Percentiles rank a stretch among this genome's conserved stretches.
These are phyloP conservation scores for Cercospora citrullina DNA, from an alignment of 2,329 filamentous ascomycete species.

Conservation along the genomic window DNA sequence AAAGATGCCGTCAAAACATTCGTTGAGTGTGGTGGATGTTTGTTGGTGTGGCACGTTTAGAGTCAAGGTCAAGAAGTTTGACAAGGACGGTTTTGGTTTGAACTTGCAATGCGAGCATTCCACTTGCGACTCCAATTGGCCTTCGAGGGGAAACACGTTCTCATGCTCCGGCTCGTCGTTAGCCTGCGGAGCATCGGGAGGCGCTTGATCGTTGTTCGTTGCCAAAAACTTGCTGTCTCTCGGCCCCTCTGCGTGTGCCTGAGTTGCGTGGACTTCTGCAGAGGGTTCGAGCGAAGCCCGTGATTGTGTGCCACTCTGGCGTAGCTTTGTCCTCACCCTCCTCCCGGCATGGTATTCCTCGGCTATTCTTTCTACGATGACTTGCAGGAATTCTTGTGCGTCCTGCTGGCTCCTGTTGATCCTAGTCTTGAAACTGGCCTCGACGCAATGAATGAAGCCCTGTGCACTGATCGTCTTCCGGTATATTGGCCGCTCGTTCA, in stretches of 20 bases:
- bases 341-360: slow-evolving; percentile 90
- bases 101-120: slow-evolving; percentile 89
- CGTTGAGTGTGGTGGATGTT: slow-evolving; percentile 72
- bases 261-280: not conserved
- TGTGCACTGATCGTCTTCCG: slow-evolving; percentile 89
- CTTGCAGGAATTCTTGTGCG: slow-evolving; percentile 94
- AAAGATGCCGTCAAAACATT: slow-evolving; percentile 90
- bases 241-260: slow-evolving; percentile 8
- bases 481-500: slow-evolving; percentile 92
- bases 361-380: slow-evolving; percentile 85
- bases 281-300: not conserved
- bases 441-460: slow-evolving; percentile 79
- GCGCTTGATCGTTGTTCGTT: not conserved
- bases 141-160: slow-evolving; percentile 87
- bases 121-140: slow-evolving; percentile 88
- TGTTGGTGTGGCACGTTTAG: slow-evolving; percentile 80
- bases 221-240: slow-evolving; percentile 25
- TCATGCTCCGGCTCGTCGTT: slow-evolving; percentile 46
- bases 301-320: slow-evolving; percentile 19
- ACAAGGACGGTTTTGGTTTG: slow-evolving; percentile 78
- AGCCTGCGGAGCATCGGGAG: slow-evolving; percentile 24
- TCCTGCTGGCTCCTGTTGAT: slow-evolving; percentile 96
- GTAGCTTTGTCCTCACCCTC: slow-evolving; percentile 65
- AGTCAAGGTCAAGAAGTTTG: slow-evolving; percentile 88
- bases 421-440: slow-evolving; percentile 81